Base-by-base conservation (phyloP, 2,329 filamentous ascomycete genomes). In the Claviceps sp. region DNA sequence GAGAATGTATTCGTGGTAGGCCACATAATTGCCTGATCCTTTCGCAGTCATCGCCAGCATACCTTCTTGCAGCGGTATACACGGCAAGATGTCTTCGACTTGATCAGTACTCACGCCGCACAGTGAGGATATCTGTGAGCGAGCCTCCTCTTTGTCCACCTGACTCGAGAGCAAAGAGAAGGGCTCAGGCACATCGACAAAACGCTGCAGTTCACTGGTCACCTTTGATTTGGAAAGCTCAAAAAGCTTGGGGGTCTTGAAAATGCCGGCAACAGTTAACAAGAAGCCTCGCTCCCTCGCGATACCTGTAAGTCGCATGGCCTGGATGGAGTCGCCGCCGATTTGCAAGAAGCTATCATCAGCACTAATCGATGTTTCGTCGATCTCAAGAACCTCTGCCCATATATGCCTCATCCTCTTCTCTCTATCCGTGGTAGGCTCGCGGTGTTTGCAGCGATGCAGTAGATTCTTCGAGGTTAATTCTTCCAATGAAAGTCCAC, bases 311-410 rank as follows among this genome's bases (percentile, higher is more conserved):
- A 72, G 59, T 6, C 66, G 62, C 61, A 74, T 74, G 1, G 71
- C 70, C 2, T 59, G 58, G 29, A 74, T 71, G 8, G 71, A 73
- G 45, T 74, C 71, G 2, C 43, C 43, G n/a, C 43, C 43, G 1
- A 45, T 17, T 5, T 20, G 20, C 14, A 23, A 26, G 13, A 45
- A 45, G 23, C 13, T 14, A 16, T 13, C 20, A 23, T 20, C 23
- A n/a, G n/a, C 26, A 14, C 20, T 6, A 8, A 45, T 20, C 7
- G 20, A 13, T 20, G 5, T 16, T 16, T 8, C 6, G 11, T 20
- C 20, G 23, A 45, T 14, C 14, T 45, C 26, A 11, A 45, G n/a
- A 2, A 26, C 11, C 43, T 45, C 43, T 13, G n/a, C 20, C 43
- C 43, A 45, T 6, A 45, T 16, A 26, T 1, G 17, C 13, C n/a